Evolutionary conservation across 2,329 filamentous ascomycete species (phyloP), one percentile per base, ranked within the genome.

Genomic region (Colletotrichum neosansevieriae): DNA sequence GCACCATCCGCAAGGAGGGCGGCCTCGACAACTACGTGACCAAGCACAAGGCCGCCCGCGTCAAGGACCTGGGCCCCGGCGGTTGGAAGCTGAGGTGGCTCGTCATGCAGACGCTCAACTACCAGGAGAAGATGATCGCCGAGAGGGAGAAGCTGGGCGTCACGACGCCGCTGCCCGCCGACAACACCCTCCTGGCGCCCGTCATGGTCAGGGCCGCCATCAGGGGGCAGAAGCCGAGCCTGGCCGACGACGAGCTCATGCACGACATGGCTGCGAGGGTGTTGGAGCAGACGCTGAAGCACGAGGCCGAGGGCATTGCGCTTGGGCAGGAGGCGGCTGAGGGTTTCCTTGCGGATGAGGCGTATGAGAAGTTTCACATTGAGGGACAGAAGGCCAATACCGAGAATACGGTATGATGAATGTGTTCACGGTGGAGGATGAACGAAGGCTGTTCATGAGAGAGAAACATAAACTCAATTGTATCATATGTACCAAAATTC

Each of bases 41-140:
- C 47, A 94, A 94, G 73, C 87, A 89, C 77, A 96, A 94, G 81
- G 84, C 91, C 15, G 86, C 85, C 45, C 88, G 96, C 71, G 86
- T 98, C 76, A 92, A 91, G 82, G 93, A 97, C 79, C 84, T 99
- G 65, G 96, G 96, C 5, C 89, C 95, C 59, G 91, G 91, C 72
- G 96, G 96, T 6, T 99, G 96, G 96, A 89, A 91, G 74, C 82
- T 99, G 75, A 85, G 96, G 72, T 98, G 94, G 92, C 88, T 92
- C 70, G 84, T 99, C 70, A 94, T 98, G 91, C 93, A 95, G 82
- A 94, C 90, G 4, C 75, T 76, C 1, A 81, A 82, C 19, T 86
- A 97, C 58, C 89, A 90, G 77, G 85, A 86, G 72, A 84, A 87
- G 72, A 92, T 94, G 76, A 19, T 51, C 12, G 77, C 81, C 57